Evolutionary conservation across 2,329 filamentous ascomycete genomes (phyloP).

Genomic region (Aspergillus melleus): DNA sequence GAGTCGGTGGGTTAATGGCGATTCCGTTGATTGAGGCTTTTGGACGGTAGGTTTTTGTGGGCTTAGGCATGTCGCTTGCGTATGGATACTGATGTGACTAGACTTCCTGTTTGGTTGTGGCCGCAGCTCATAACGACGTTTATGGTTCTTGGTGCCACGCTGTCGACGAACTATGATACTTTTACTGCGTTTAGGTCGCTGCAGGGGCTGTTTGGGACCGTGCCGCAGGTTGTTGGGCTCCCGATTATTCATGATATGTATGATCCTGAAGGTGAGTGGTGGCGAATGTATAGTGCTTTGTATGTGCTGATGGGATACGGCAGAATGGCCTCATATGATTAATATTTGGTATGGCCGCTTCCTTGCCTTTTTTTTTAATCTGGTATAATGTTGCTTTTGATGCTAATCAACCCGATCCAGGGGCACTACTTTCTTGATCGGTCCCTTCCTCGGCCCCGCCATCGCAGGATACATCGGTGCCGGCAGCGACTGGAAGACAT

Average conservation of each 20-base stretch:
- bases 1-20: background rate
- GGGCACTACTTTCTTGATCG: slow-evolving; percentile 27
- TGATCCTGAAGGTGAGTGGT: slow-evolving; percentile 25
- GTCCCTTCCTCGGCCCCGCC: slow-evolving; percentile 39
- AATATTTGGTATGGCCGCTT: background rate
- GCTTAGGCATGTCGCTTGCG: background rate
- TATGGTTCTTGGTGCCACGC: background rate
- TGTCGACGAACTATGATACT: background rate
- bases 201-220: slow-evolving; percentile 35
- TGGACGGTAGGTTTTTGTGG: background rate
- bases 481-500: slow-evolving; percentile 32
- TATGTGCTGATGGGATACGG: too few species aligned
- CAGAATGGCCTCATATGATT: background rate
- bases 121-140: background rate
- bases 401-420: background rate
- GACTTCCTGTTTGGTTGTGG: background rate
- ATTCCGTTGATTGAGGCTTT: background rate
- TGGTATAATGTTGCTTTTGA: too few species aligned
- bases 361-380: too few species aligned
- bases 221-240: slow-evolving; percentile 42
- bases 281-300: too few species aligned
- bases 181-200: background rate
- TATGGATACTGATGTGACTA: background rate
- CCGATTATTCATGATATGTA: slow-evolving; percentile 45
- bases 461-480: slow-evolving; percentile 40